A percentile compares a stretch with the other conserved stretches of the same genome.
These are phyloP conservation scores for Cavenderia fasciculata DNA, from an alignment of 78 protist genomes.

Conservation along the genomic window DNA sequence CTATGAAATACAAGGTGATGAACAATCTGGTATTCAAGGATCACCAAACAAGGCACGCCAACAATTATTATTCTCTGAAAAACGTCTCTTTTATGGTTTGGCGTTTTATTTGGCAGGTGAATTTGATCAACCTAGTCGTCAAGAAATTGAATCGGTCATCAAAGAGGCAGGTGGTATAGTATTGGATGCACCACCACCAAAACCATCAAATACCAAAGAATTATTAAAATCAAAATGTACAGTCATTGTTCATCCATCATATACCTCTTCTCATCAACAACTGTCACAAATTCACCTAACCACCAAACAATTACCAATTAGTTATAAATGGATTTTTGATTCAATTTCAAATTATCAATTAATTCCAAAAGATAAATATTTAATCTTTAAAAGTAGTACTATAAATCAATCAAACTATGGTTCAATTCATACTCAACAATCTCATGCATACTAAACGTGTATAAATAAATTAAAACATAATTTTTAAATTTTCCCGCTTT, in stretches of 20 bases:
- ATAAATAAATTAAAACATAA: too few relatives aligned
- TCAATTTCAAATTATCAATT: not conserved
- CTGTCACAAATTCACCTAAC: slow-evolving; percentile 15
- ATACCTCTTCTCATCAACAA: not conserved
- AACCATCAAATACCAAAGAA: slow-evolving; percentile 42
- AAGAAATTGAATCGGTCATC: slow-evolving; percentile 15
- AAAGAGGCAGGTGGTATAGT: slow-evolving; percentile 35
- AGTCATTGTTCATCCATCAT: slow-evolving; percentile 24
- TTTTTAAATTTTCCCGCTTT: too few relatives aligned
- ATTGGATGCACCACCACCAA: slow-evolving; percentile 19
- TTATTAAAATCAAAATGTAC: slow-evolving; percentile 32
- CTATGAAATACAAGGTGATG: slow-evolving; percentile 50
- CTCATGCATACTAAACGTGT: too few relatives aligned
- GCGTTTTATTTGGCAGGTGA: slow-evolving; percentile 45
- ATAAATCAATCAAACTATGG: not conserved
- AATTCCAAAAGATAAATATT: not conserved
- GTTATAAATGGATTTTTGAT: slow-evolving; percentile 46
- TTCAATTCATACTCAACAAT: too few relatives aligned
- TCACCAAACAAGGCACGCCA: slow-evolving; percentile 57
- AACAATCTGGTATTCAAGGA: not conserved
- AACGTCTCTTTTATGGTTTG: slow-evolving; percentile 52
- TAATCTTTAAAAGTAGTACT: not conserved
- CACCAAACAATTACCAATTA: slow-evolving; percentile 41
- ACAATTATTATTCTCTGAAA: slow-evolving; percentile 2
- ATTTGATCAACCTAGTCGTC: slow-evolving; percentile 18